Evolutionary conservation across 2,329 filamentous ascomycete genomes (phyloP).

Genomic region (Cytospora piceicola): DNA sequence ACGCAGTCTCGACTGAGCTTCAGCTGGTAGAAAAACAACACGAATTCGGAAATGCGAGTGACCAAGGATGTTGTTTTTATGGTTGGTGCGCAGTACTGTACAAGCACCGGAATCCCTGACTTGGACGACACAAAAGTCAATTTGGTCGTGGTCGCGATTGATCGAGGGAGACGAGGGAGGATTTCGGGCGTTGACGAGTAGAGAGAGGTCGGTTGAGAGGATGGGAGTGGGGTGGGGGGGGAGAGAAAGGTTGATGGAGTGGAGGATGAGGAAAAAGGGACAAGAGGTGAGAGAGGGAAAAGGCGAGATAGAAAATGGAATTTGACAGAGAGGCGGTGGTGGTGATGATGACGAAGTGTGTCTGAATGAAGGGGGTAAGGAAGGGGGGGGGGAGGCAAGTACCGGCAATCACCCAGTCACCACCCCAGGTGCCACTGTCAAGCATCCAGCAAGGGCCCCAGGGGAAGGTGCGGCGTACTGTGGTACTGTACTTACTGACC

Average conservation of each 20-base stretch:
- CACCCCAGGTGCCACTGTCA: no score
- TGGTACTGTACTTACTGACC: background rate
- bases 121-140: conserved; percentile 45
- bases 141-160: conserved; percentile 40
- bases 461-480: background rate
- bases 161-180: conserved; percentile 23
- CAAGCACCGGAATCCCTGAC: conserved; percentile 37
- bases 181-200: conserved; percentile 28
- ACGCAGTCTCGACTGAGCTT: conserved; percentile 9
- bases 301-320: background rate
- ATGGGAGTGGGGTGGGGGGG: conserved; percentile 22
- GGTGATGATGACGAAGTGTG: conserved; percentile 19
- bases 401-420: no score
- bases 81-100: conserved; percentile 16
- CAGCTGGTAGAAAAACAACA: conserved; percentile 4
- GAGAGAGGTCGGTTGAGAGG: conserved; percentile 16
- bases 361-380: conserved; percentile 16
- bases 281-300: conserved; percentile 20
- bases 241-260: conserved; percentile 22
- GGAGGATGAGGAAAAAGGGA: conserved; percentile 23
- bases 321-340: conserved; percentile 7
- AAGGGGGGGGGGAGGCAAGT: background rate
- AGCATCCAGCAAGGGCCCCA: no score
- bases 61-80: conserved; percentile 30
- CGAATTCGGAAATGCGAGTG: background rate